Base-by-base conservation (phyloP, 805 yeast species). In the Dipodascopsis uninucleata region DNA sequence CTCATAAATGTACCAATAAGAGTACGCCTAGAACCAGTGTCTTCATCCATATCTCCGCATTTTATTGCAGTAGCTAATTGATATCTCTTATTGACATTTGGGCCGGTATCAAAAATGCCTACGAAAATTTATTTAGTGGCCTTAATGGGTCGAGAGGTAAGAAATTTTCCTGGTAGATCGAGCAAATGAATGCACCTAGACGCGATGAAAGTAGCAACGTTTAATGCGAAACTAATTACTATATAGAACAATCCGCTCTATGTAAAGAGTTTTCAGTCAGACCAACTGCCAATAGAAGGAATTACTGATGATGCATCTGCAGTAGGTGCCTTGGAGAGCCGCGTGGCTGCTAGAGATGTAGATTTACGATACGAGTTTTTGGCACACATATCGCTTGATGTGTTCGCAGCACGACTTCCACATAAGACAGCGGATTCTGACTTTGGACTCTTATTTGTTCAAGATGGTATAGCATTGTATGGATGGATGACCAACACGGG, bases 301-400 rank as follows among this genome's bases (percentile, higher is more conserved):
- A 18, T 36, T 20, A 3, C 18, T 3, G 28, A 14, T 16, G 6
- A 10, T 22, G 14, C 14, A n/a, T 3, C 32, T 12, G 20, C 29
- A 6, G n/a, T 20, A 9, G 16, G n/a, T 5, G 14, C 21, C 5
- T 9, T 36, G 36, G n/a, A n/a, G n/a, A n/a, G n/a, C n/a, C n/a
- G n/a, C n/a, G 14, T 24, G 3, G n/a, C 28, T 10, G 5, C 18
- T 4, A 18, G 32, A 12, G 40, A 47, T 17, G 32, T 43, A 4
- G 47, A 46, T 24, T 29, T 43, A n/a, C 64, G 81, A 55, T 81
- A 78, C 65, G 80, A 82, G 57, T 82, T 82, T 55, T 66, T 82
- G 24, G 75, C 85, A n/a, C 86, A 82, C 59, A 81, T 82, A 82
- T 79, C 87, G 4, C 65, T 82, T 20, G 89, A 82, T 61, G 74